Base-by-base conservation (phyloP, 2,329 filamentous ascomycete species). In the Xylaria hypoxylon region DNA sequence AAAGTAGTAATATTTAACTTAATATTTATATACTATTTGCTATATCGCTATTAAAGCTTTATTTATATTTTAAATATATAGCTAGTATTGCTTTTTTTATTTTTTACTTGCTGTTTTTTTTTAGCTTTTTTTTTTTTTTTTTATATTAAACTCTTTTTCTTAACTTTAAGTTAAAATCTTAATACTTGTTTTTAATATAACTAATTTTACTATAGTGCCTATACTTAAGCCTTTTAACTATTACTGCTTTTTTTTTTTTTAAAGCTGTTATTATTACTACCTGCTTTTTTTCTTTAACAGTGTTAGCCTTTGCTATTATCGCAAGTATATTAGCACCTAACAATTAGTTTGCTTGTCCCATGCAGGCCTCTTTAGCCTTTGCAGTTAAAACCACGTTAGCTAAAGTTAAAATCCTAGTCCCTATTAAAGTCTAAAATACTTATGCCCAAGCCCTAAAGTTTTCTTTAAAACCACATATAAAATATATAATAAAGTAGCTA, bases 361-460 rank as follows among this genome's bases (percentile, higher is more conserved):
- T 38, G 13, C 26, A 45, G 17, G 24, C 33, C 31, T 57, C 31
- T 57, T 57, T 57, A 10, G 8, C 17, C 45, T 57, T 17, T 45
- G 7, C 17, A 19, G 22, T 57, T 33, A 13, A 11, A 19, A 57
- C 26, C 45, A 57, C 10, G 6, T 57, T 57, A 45, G 26, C 17
- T 19, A 57, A 19, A 31, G 33, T 15, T 15, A 45, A 57, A 45
- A 45, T 38, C 13, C 13, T 31, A 19, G 7, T 45, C 11, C 17
- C 11, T 57, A 57, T 33, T 11, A 45, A 57, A 13, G 13, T 57
- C 33, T 57, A 57, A 33, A 57, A 57, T 6, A 57, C n/a, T 57
- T 57, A 57, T 2, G 10, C 8, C 13, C 33, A 57, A 31, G 24
- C 2, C 13, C 33, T 57, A 57, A 57, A 57, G 11, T 57, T 22